phyloP scores from a whole-genome alignment of 345 rosid genomes.

The Aegle marmelos region DNA sequence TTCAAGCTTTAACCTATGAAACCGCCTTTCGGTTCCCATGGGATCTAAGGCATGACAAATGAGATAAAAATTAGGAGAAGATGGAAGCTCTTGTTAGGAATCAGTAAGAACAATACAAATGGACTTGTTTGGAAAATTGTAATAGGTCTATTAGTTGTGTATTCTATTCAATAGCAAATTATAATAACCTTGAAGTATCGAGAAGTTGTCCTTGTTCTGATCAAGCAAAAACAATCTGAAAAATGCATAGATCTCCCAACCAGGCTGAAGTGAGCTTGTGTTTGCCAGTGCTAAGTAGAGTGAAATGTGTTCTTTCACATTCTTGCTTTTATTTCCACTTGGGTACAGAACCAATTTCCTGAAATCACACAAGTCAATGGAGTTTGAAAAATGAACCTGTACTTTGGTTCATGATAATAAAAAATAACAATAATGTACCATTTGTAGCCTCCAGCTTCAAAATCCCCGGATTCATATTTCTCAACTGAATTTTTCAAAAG shows the following conservation, averaged over 20 bases:
- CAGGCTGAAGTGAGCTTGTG: constrained; percentile 36
- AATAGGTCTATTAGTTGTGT: too few species aligned
- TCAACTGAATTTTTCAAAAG: constrained; percentile 39
- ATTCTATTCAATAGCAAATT: too few species aligned
- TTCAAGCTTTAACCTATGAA: constrained; percentile 33
- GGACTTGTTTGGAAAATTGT: too few species aligned
- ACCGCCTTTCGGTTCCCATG: constrained; percentile 28
- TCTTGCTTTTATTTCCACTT: constrained; percentile 61
- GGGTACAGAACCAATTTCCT: constrained; percentile 70
- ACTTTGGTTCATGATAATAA: not conserved
- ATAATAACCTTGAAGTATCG: constrained; percentile 33
- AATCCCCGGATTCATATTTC: constrained; percentile 58
- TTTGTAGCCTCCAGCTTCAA: constrained; percentile 75
- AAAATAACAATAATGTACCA: constrained; percentile 42
- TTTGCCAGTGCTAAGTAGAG: constrained; percentile 47
- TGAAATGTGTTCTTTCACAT: constrained; percentile 50
- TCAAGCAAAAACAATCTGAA: constrained; percentile 53
- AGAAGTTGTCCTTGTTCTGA: constrained; percentile 35
- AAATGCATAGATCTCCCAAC: constrained; percentile 53
- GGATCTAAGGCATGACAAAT: constrained; percentile 24
- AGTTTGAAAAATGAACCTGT: not conserved
- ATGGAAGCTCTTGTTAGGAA: too few species aligned
- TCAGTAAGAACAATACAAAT: too few species aligned
- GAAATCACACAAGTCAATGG: not conserved
- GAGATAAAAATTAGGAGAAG: not conserved